Evolutionary conservation across 495 filamentous ascomycete genomes (phyloP).

Genomic region (Podospora bellae-mahoneyi): DNA sequence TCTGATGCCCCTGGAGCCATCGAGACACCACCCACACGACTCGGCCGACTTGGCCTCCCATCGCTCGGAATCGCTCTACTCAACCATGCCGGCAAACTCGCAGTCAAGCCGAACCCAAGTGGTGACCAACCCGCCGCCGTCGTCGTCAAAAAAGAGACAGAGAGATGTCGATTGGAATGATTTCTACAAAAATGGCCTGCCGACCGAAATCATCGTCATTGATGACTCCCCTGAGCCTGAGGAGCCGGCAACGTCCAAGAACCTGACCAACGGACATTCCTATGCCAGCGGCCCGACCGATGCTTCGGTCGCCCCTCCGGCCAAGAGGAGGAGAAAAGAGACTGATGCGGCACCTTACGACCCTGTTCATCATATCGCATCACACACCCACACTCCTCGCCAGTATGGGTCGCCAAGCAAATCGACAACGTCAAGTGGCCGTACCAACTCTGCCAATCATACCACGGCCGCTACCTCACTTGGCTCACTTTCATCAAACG

Average conservation of each 20-base stretch:
- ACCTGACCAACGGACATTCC: slow-evolving; percentile 30
- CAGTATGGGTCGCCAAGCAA: slow-evolving; percentile 47
- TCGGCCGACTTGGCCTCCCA: slow-evolving; percentile 25
- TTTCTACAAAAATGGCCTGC: slow-evolving; percentile 90
- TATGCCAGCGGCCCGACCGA: slow-evolving; percentile 21
- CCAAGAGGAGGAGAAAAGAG: slow-evolving; percentile 52
- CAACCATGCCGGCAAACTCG: slow-evolving; percentile 39
- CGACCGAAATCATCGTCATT: slow-evolving; percentile 93
- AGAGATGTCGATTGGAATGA: slow-evolving; percentile 76
- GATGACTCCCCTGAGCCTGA: slow-evolving; percentile 80
- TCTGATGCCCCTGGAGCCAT: slow-evolving; percentile 27
- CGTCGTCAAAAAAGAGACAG: slow-evolving; percentile 49
- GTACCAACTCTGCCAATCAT: slow-evolving; percentile 76
- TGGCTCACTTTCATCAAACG: slow-evolving; percentile 62
- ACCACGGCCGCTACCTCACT: slow-evolving; percentile 91
- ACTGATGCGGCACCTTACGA: slow-evolving; percentile 44
- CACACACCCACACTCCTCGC: slow-evolving; percentile 63
- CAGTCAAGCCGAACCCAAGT: slow-evolving; percentile 24
- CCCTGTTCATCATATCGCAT: slow-evolving; percentile 52
- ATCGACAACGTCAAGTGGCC: slow-evolving; percentile 74
- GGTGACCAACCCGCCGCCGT: slow-evolving; percentile 28
- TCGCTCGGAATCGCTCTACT: slow-evolving; percentile 24
- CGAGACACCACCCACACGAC: slow-evolving; percentile 34
- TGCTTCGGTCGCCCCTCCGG: slow-evolving; percentile 33
- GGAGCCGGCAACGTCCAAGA: slow-evolving; percentile 27